Conservation (phyloP, 495 filamentous ascomycete species). For the Penicillium coffeae region DNA sequence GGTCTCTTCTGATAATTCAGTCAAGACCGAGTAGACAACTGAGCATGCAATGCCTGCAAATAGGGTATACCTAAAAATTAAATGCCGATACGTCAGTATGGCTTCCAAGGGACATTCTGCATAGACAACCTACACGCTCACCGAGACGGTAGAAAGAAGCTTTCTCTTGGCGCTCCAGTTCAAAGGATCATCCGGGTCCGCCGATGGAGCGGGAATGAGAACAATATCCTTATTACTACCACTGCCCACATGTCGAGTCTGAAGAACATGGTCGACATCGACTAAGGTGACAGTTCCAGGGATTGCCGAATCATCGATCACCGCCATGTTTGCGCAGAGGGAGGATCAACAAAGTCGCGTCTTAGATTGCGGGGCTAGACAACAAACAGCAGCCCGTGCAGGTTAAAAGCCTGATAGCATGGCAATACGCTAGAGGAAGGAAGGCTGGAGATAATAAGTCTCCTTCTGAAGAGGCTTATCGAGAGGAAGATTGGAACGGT, state of each 20-base stretch:
- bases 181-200: conserved; percentile 57
- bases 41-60: conserved; percentile 57
- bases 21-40: conserved; percentile 59
- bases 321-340: conserved; percentile 18
- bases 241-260: conserved; percentile 36
- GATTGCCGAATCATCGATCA: conserved; percentile 39
- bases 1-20: conserved; percentile 53
- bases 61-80: conserved; percentile 50
- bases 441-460: too few species aligned
- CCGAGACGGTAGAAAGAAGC: conserved; percentile 46
- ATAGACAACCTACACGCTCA: conserved; percentile 34
- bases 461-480: too few species aligned
- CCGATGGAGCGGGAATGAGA: conserved; percentile 55
- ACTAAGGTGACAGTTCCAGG: conserved; percentile 55
- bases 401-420: neutral
- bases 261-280: conserved; percentile 48
- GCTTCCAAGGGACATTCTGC: too few species aligned
- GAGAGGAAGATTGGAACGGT: too few species aligned
- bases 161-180: conserved; percentile 59
- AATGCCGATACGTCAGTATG: too few species aligned
- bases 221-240: conserved; percentile 48
- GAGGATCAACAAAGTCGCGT: neutral
- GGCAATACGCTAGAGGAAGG: neutral
- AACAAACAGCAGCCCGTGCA: too few species aligned
- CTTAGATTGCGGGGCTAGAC: too few species aligned